Evolutionary conservation across 208 protist genomes (phyloP).

Genomic region (Herpetomonas tarakana): DNA sequence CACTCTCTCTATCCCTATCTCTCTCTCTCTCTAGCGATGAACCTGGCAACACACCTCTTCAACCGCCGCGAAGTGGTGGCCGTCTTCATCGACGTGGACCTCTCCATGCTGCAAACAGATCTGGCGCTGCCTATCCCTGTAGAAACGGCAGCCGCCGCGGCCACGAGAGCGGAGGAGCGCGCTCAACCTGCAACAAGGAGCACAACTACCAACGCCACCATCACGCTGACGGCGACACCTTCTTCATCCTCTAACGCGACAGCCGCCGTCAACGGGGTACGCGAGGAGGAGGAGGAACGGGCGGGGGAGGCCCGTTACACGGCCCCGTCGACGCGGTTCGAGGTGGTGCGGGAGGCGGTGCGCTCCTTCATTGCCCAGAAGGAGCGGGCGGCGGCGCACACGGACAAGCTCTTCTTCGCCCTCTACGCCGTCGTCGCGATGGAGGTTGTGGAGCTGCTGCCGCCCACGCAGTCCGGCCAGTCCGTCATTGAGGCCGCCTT

Average conservation of each 20-base stretch:
- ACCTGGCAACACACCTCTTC: constrained; percentile 19
- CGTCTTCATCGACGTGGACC: constrained; percentile 48
- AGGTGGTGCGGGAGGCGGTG: constrained; percentile 31
- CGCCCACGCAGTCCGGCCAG: constrained; percentile 8
- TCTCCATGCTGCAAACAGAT: constrained; percentile 26
- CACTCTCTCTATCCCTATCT: constrained; percentile 10
- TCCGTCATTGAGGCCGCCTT: too few species aligned
- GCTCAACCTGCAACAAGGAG: too few species aligned
- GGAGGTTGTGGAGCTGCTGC: constrained; percentile 20
- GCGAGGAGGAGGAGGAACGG: too few species aligned
- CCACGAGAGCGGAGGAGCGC: too few species aligned
- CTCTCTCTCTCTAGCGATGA: constrained; percentile 7
- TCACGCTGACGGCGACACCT: background rate
- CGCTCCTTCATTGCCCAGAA: constrained; percentile 40
- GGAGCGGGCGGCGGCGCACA: constrained; percentile 19
- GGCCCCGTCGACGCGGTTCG: constrained; percentile 26
- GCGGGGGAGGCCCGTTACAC: constrained; percentile 7
- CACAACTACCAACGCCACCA: background rate
- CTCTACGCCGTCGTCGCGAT: constrained; percentile 33
- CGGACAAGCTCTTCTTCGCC: constrained; percentile 21
- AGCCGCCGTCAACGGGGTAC: too few species aligned
- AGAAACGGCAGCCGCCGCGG: too few species aligned
- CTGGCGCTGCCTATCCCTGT: constrained; percentile 37
- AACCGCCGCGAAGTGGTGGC: constrained; percentile 39
- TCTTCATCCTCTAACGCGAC: too few species aligned